Percentiles rank a stretch among this genome's conserved stretches.
phyloP scores from a whole-genome alignment of 495 filamentous ascomycete genomes.

The Mytilinidion resinicola region DNA sequence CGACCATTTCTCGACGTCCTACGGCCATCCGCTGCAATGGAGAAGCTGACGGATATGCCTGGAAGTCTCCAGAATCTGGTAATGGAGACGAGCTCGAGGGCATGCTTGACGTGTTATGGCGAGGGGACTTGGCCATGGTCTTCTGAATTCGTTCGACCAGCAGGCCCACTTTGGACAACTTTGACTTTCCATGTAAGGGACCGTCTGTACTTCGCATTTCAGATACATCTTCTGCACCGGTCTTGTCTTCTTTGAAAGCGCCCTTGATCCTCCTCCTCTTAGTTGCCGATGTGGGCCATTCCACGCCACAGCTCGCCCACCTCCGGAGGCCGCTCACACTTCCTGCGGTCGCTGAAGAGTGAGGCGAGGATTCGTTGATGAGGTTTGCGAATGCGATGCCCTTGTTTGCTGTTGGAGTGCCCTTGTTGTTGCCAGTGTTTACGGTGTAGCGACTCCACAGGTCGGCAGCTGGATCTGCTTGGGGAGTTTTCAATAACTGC shows the following conservation, averaged over 20 bases:
- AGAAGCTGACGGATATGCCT: constrained; percentile 40
- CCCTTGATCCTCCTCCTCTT: constrained; percentile 49
- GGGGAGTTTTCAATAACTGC: constrained; percentile 61
- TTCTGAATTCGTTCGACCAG: constrained; percentile 64
- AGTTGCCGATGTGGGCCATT: constrained; percentile 46
- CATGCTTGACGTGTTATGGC: constrained; percentile 1
- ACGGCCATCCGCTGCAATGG: constrained; percentile 40
- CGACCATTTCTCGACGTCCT: background rate
- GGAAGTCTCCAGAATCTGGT: constrained; percentile 38
- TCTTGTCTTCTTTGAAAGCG: constrained; percentile 9
- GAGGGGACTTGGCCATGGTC: constrained; percentile 41
- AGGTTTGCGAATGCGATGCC: constrained; percentile 31
- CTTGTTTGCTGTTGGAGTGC: constrained; percentile 17
- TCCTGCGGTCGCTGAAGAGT: constrained; percentile 29
- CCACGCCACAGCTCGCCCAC: constrained; percentile 61
- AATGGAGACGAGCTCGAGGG: constrained; percentile 54
- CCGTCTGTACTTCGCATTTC: constrained; percentile 33
- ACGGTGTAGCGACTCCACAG: constrained; percentile 73
- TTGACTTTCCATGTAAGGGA: constrained; percentile 38
- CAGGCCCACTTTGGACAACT: constrained; percentile 53
- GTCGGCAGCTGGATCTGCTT: constrained; percentile 74
- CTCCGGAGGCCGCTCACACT: constrained; percentile 34
- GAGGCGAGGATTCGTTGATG: constrained; percentile 35
- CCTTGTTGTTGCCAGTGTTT: constrained; percentile 17
- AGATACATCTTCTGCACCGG: constrained; percentile 47